Evolutionary conservation across 2,329 filamentous ascomycete genomes (phyloP).

Genomic region (Paecilomyces formosus): DNA sequence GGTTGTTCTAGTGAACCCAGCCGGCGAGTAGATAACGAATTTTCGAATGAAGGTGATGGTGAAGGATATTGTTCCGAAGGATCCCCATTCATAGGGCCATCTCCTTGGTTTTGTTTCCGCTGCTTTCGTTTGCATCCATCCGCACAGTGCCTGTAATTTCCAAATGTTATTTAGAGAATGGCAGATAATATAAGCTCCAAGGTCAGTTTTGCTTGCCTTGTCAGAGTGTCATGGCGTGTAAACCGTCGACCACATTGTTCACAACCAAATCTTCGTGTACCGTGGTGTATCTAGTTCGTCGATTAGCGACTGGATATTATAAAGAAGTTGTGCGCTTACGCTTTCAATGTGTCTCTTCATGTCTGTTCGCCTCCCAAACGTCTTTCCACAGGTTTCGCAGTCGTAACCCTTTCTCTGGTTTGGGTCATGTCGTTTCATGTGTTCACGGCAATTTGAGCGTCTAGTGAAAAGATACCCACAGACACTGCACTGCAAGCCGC

Average conservation of each 20-base stretch:
- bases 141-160: slow-evolving; percentile 6
- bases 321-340: slow-evolving; percentile 36
- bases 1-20: not conserved
- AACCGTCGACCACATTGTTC: slow-evolving; percentile 64
- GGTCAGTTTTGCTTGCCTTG: slow-evolving; percentile 50
- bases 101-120: not conserved
- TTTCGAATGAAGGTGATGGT: not conserved
- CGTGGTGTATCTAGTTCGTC: slow-evolving; percentile 63
- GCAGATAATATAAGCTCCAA: not conserved
- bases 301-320: slow-evolving; percentile 21
- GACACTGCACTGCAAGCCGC: slow-evolving; percentile 66
- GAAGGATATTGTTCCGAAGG: not conserved
- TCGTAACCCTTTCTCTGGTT: slow-evolving; percentile 62
- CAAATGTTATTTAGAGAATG: not conserved
- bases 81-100: not conserved
- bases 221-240: slow-evolving; percentile 73
- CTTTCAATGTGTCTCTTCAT: slow-evolving; percentile 51
- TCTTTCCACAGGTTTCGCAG: slow-evolving; percentile 64
- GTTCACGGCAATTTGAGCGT: slow-evolving; percentile 79
- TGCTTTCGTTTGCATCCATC: slow-evolving; percentile 10
- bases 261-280: slow-evolving; percentile 63
- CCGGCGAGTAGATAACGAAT: not conserved
- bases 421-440: slow-evolving; percentile 77
- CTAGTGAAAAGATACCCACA: slow-evolving; percentile 76
- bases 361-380: slow-evolving; percentile 78